phyloP scores from a whole-genome alignment of 139 green algal genomes.

The Trebouxia sp. region DNA sequence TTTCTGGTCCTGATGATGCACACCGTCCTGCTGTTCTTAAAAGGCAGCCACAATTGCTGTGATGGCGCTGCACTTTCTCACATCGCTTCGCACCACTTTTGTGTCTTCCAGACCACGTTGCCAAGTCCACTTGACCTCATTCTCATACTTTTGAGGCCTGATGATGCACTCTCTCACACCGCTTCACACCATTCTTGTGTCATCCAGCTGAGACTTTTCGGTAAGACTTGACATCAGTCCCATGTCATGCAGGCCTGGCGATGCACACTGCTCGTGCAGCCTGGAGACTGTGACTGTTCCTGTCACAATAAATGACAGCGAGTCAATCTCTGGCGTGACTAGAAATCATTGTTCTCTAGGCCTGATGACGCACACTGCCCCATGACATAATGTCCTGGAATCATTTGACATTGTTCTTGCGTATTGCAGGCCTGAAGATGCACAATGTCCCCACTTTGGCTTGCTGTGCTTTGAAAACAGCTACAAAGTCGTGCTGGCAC shows the following conservation, averaged over 20 bases:
- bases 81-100: too few species aligned
- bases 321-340: too few species aligned
- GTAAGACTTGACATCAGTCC: too few species aligned
- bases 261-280: conserved; percentile 68
- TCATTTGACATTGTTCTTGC: conserved; percentile 50
- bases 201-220: too few species aligned
- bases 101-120: too few species aligned
- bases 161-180: conserved; percentile 70
- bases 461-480: conserved; percentile 77
- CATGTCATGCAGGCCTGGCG: conserved; percentile 43
- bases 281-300: conserved; percentile 59
- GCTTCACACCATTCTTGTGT: conserved; percentile 58
- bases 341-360: conserved; percentile 32
- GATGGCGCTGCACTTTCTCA: conserved; percentile 60
- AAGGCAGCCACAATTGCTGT: conserved; percentile 78
- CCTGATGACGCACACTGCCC: conserved; percentile 72
- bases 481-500: conserved; percentile 72
- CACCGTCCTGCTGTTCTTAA: conserved; percentile 61
- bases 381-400: conserved; percentile 54
- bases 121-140: too few species aligned
- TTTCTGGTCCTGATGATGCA: too few species aligned
- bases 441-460: conserved; percentile 60
- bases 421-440: conserved; percentile 54
- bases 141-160: too few species aligned
- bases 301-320: too few species aligned